phyloP scores from a whole-genome alignment of 805 yeast species.

The Candida odintsovae region DNA sequence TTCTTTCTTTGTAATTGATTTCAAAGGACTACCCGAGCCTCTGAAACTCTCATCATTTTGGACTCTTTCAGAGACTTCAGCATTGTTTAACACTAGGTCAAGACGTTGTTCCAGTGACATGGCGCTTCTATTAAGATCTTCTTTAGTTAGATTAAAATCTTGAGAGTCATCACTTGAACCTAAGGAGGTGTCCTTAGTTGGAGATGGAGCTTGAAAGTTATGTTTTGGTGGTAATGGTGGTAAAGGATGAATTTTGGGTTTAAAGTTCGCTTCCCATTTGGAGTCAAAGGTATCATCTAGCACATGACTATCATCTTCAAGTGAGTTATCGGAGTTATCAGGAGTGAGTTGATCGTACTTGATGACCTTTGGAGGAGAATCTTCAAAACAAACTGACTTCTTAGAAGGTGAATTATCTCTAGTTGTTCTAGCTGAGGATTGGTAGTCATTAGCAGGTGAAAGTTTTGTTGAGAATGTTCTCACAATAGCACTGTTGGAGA shows the following conservation, averaged over 20 bases:
- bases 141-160: slow-evolving; percentile 24
- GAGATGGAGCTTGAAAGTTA: slow-evolving; percentile 14
- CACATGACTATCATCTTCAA: slow-evolving; percentile 16
- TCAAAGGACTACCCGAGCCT: slow-evolving; percentile 21
- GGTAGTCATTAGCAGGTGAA: background rate
- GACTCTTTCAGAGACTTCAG: slow-evolving; percentile 18
- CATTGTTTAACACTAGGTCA: slow-evolving; percentile 32
- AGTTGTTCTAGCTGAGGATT: background rate
- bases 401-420: slow-evolving; percentile 28
- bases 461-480: slow-evolving; percentile 15
- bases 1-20: slow-evolving; percentile 17
- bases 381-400: slow-evolving; percentile 34
- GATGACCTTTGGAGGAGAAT: slow-evolving; percentile 32
- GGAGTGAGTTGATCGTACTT: slow-evolving; percentile 27
- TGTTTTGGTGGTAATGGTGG: slow-evolving; percentile 32
- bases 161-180: slow-evolving; percentile 22
- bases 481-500: slow-evolving; percentile 16
- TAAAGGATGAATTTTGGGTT: slow-evolving; percentile 25
- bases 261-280: slow-evolving; percentile 22
- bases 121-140: slow-evolving; percentile 20
- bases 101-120: slow-evolving; percentile 39
- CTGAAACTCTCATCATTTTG: slow-evolving; percentile 19
- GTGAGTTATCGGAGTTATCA: slow-evolving; percentile 19
- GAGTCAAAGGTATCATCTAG: slow-evolving; percentile 16
- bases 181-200: slow-evolving; percentile 21